These are phyloP conservation scores for Verticillium albo-atrum DNA, from an alignment of 2,329 filamentous ascomycete genomes.

Conservation along the genomic window DNA sequence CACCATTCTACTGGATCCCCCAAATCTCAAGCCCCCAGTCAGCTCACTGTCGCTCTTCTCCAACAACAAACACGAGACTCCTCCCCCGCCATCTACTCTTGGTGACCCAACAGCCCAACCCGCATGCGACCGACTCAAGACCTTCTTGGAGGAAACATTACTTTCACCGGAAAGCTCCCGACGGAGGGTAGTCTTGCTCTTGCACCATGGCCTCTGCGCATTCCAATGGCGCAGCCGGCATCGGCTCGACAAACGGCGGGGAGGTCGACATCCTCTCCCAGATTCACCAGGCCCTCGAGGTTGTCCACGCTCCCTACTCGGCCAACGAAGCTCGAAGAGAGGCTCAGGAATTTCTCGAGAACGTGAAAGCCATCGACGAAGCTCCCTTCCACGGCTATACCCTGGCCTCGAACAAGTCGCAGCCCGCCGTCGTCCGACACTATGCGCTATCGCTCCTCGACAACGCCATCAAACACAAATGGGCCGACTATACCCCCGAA, in stretches of 20 bases:
- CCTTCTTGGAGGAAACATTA: not conserved
- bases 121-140: not conserved
- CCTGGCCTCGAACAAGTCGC: constrained; percentile 70
- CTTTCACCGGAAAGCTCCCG: not conserved
- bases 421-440: constrained; percentile 81
- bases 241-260: constrained; percentile 28
- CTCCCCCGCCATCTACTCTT: not conserved
- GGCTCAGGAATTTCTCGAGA: constrained; percentile 81
- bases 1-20: not conserved
- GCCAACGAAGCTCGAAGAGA: constrained; percentile 76
- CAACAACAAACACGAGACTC: not conserved
- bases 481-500: constrained; percentile 65
- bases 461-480: constrained; percentile 81
- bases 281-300: constrained; percentile 80
- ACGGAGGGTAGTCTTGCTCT: not conserved
- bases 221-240: constrained; percentile 26
- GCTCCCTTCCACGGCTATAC: constrained; percentile 82
- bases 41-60: not conserved
- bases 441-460: constrained; percentile 92
- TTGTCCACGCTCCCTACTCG: constrained; percentile 80
- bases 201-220: constrained; percentile 24
- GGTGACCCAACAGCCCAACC: not conserved
- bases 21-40: not conserved
- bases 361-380: constrained; percentile 72
- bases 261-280: constrained; percentile 49